Base-by-base conservation (phyloP, 371 early-diverging fungal genomes). In the Zychaea mexicana region DNA sequence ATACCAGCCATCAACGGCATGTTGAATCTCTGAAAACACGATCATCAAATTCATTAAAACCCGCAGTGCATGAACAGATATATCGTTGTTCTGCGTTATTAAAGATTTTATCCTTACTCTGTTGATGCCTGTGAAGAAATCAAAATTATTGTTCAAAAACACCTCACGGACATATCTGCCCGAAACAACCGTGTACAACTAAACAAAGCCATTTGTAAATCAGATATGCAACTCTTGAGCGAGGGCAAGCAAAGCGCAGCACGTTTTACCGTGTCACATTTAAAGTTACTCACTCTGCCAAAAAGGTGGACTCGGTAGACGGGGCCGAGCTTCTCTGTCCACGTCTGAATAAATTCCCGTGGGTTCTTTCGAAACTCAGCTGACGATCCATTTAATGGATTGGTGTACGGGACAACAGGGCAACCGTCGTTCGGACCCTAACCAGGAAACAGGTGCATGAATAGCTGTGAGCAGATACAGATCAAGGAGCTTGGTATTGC, bases 161-260 rank as follows among this genome's bases (percentile, higher is more conserved):
- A 67, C 53, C 21, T 67, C 63, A 24, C 68, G 68, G 19, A 62
- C 68, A 32, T 67, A 58, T n/a, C 30, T 27, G 3, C 60, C 68
- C 12, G 68, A 59, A 10, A 67, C 63, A n/a, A 67, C 54, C 6
- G 63, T 67, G 26, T 57, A 21, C 9, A 64, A 28, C 64, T 64
- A 42, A 24, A 24, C n/a, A 46, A 46, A 46, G n/a, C 10, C 6
- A 21, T 13, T 17, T 46, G 7, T 6, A 21, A 7, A 46, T 21
- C n/a, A 46, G n/a, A n/a, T n/a, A n/a, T n/a, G n/a, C n/a, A n/a
- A n/a, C n/a, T n/a, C n/a, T n/a, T n/a, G n/a, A n/a, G n/a, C n/a
- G n/a, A n/a, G n/a, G n/a, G n/a, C n/a, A n/a, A n/a, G n/a, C n/a
- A n/a, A n/a, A n/a, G n/a, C n/a, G n/a, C n/a, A n/a, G n/a, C n/a